These are phyloP conservation scores for Aspergillus persii DNA, from an alignment of 2,329 filamentous ascomycete species.

Conservation along the genomic window DNA sequence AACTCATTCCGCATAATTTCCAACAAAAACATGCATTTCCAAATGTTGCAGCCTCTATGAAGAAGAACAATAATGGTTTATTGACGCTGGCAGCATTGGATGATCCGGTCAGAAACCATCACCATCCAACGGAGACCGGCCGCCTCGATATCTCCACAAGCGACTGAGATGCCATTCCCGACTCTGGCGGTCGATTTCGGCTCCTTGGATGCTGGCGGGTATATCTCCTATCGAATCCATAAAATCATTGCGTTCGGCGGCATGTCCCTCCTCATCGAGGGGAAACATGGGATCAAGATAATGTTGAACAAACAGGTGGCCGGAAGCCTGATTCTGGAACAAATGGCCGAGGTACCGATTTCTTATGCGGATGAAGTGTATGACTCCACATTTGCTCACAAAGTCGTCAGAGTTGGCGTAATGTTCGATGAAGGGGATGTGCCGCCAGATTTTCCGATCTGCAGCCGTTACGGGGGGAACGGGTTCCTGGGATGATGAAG, in stretches of 20 bases:
- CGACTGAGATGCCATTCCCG: slow-evolving; percentile 26
- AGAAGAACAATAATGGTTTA: background rate
- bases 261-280: slow-evolving; percentile 21
- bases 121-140: slow-evolving; percentile 21
- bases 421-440: slow-evolving; percentile 68
- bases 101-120: background rate
- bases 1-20: no score
- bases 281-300: slow-evolving; percentile 46
- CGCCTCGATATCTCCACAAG: slow-evolving; percentile 42
- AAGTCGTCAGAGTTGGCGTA: slow-evolving; percentile 74
- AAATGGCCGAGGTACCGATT: slow-evolving; percentile 51
- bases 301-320: slow-evolving; percentile 47
- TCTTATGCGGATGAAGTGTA: slow-evolving; percentile 59
- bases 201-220: background rate
- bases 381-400: slow-evolving; percentile 70
- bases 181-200: background rate
- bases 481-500: background rate
- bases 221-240: slow-evolving; percentile 33
- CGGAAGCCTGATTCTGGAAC: slow-evolving; percentile 43
- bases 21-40: no score
- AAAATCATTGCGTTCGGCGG: slow-evolving; percentile 30
- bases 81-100: background rate
- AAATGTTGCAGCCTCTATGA: no score
- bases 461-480: background rate
- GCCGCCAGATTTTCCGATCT: background rate